Conservation (phyloP, 805 yeast species). For the Cyberlindnera mycetangii region DNA sequence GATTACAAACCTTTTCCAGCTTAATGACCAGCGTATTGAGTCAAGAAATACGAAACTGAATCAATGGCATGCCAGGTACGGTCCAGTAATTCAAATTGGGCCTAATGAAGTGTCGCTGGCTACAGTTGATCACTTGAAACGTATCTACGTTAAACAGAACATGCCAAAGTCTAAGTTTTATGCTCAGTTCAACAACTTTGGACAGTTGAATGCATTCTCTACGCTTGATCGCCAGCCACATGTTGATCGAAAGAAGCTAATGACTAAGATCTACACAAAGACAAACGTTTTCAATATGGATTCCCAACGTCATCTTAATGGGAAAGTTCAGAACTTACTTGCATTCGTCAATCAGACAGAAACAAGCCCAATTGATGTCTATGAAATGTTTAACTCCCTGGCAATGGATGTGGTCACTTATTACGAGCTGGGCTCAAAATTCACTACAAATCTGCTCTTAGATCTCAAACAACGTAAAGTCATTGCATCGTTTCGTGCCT, state of each 20-base stretch:
- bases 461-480: slow-evolving; percentile 40
- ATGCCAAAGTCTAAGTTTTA: slow-evolving; percentile 57
- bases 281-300: slow-evolving; percentile 33
- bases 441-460: slow-evolving; percentile 43
- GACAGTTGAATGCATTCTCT: slow-evolving; percentile 58
- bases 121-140: slow-evolving; percentile 47
- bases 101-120: slow-evolving; percentile 62
- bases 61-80: slow-evolving; percentile 50
- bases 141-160: slow-evolving; percentile 53
- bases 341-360: slow-evolving; percentile 16
- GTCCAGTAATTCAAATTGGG: slow-evolving; percentile 58
- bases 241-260: slow-evolving; percentile 37
- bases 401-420: slow-evolving; percentile 70
- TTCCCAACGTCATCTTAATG: slow-evolving; percentile 34
- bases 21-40: slow-evolving; percentile 43
- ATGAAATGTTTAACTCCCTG: slow-evolving; percentile 60
- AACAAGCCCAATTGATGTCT: slow-evolving; percentile 45
- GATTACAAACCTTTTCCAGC: slow-evolving; percentile 39
- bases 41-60: slow-evolving; percentile 49
- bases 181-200: slow-evolving; percentile 56
- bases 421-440: slow-evolving; percentile 53
- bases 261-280: slow-evolving; percentile 45
- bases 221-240: slow-evolving; percentile 49
- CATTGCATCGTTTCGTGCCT: slow-evolving; percentile 43
- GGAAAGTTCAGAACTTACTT: slow-evolving; percentile 31